Percentiles rank a stretch among this genome's conserved stretches.
Evolutionary conservation across 2,329 filamentous ascomycete genomes (phyloP).

Genomic region (Aspergillus unguis): DNA sequence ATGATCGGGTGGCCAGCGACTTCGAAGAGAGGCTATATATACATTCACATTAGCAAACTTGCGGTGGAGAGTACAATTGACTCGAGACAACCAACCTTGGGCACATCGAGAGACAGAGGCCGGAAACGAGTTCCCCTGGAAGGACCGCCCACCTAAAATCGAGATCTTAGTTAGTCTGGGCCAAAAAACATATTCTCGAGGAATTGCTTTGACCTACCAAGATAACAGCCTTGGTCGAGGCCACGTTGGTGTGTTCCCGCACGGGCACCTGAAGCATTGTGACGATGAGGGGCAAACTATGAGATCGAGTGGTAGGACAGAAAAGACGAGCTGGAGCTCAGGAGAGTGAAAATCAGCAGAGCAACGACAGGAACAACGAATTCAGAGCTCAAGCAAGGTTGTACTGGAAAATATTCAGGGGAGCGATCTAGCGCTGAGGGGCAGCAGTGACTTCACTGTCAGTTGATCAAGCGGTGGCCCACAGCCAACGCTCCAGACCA

Average conservation of each 20-base stretch:
- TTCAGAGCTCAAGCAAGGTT: background rate
- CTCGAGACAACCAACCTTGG: slow-evolving; percentile 64
- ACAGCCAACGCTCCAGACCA: slow-evolving; percentile 9
- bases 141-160: slow-evolving; percentile 78
- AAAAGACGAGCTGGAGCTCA: background rate
- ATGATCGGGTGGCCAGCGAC: slow-evolving; percentile 98
- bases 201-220: slow-evolving; percentile 57
- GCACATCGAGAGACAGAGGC: slow-evolving; percentile 89
- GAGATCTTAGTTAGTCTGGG: slow-evolving; percentile 22
- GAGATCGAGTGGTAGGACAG: slow-evolving; percentile 6
- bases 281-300: slow-evolving; percentile 17
- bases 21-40: slow-evolving; percentile 81
- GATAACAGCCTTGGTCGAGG: slow-evolving; percentile 89
- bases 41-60: slow-evolving; percentile 11
- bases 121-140: slow-evolving; percentile 94
- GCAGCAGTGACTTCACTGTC: background rate
- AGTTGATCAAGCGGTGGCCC: background rate
- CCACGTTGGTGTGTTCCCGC: slow-evolving; percentile 43
- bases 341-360: background rate
- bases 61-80: background rate
- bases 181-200: background rate
- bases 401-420: slow-evolving; percentile 4
- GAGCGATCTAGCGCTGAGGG: slow-evolving; percentile 2
- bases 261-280: slow-evolving; percentile 47
- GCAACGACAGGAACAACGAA: background rate